Percentiles rank a stretch among this genome's conserved stretches.
Conservation (phyloP, 306 rosid genomes). For the Delonix regia region DNA sequence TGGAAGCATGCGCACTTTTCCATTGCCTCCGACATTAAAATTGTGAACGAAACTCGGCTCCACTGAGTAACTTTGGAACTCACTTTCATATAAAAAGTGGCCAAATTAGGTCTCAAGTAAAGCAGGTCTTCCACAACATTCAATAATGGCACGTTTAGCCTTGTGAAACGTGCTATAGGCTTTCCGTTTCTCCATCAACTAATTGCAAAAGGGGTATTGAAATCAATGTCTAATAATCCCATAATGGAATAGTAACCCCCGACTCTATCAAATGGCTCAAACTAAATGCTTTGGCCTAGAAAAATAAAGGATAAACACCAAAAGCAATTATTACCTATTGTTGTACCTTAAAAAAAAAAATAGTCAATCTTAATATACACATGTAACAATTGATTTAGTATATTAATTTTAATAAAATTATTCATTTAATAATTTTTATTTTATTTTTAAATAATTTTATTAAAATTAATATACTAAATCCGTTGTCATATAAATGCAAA, state of each 20-base stretch:
- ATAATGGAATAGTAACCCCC: neutral
- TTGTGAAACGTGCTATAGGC: neutral
- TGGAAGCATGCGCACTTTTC: conserved; percentile 1
- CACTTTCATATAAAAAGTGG: neutral
- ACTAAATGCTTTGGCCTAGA: conserved; percentile 1
- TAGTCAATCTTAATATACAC: too few relatives aligned
- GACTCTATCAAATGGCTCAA: neutral
- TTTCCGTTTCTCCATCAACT: neutral
- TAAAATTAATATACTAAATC: too few relatives aligned
- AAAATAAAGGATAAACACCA: neutral
- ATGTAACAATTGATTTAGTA: too few relatives aligned
- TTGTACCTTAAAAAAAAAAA: neutral
- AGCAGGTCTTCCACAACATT: neutral
- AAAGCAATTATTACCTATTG: neutral
- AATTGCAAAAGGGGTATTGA: neutral
- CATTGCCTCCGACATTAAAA: conserved; percentile 2
- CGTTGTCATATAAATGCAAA: too few relatives aligned
- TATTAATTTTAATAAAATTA: too few relatives aligned
- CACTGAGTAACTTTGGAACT: neutral
- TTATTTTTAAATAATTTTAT: too few relatives aligned
- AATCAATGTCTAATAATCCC: conserved; percentile 16
- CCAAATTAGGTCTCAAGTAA: conserved; percentile 6
- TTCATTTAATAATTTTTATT: too few relatives aligned
- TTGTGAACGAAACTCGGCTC: neutral
- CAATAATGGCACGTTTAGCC: neutral